Base-by-base conservation (phyloP, 495 filamentous ascomycete genomes). In the Penicillium goetzii region DNA sequence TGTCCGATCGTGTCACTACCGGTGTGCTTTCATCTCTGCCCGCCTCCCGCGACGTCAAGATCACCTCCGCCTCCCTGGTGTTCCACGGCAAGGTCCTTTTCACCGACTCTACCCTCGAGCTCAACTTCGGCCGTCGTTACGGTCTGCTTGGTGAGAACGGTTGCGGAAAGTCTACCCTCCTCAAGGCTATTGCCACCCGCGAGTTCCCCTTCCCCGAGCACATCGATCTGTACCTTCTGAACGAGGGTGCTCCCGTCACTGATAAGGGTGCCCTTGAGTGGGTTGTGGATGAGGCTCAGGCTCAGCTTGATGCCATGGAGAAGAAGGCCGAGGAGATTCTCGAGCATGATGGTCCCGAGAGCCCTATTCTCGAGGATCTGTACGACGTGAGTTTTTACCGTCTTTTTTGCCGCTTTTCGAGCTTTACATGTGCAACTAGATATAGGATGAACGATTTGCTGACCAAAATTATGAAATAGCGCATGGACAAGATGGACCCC, bases 401-500 rank as follows among this genome's bases (percentile, higher is more conserved):
- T 50, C 9, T 47, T 33, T 15, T 40, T 66, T 68, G 12, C 32
- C 36, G 11, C 23, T 7, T 40, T 2, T 4, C 25, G 30, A 19
- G n/a, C 30, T 19, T 0, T 21, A 9, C 21, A 11, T 14, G 12
- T n/a, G 19, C n/a, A 11, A 17, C 19, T 0, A 54, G 19, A 23
- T 36, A 5, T 19, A 9, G 0, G 0, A 23, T 55, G 30, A 8
- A 38, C 10, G 21, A 36, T 25, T 34, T 21, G 8, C 52, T 55
- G 52, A 25, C 41, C 56, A 25, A 53, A 47, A 34, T 77, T 86
- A 69, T 28, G 28, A 61, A 26, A 62, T 59, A 97, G 94, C 92
- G 93, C 76, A 97, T 98, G 85, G 95, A 99, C 80, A 89, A 88
- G 78, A 97, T 99, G 96, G 95, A 99, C 69, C 96, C 95, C 49